phyloP scores from a whole-genome alignment of 2,329 filamentous ascomycete species.

The Epichloe elymi region DNA sequence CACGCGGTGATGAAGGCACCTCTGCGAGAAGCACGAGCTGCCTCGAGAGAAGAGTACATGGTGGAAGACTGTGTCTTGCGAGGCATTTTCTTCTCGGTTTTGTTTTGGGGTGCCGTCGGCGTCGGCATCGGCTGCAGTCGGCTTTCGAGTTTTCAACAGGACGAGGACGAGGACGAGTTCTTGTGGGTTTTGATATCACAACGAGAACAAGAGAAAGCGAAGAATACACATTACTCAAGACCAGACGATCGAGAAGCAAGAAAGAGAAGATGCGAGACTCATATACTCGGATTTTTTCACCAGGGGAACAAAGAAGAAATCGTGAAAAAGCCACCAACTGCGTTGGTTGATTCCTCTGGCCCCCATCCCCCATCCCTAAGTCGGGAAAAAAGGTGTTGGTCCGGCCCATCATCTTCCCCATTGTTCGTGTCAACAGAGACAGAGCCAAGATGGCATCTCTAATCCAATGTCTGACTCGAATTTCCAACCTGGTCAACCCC shows the following conservation, averaged over 20 bases:
- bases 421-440: too few relatives aligned
- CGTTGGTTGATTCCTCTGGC: too few relatives aligned
- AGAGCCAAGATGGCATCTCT: too few relatives aligned
- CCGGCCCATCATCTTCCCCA: too few relatives aligned
- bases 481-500: too few relatives aligned
- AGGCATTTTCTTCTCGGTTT: not conserved
- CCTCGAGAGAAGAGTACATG: constrained; percentile 14
- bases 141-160: not conserved
- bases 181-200: not conserved
- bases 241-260: not conserved
- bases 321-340: too few relatives aligned
- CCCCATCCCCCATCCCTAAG: too few relatives aligned
- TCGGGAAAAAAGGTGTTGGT: too few relatives aligned
- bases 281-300: not conserved
- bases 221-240: too few relatives aligned
- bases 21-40: constrained; percentile 10
- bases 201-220: too few relatives aligned
- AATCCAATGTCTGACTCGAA: too few relatives aligned
- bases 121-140: not conserved
- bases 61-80: not conserved
- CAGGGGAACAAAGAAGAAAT: too few relatives aligned
- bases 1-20: constrained; percentile 17
- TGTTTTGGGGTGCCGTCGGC: not conserved
- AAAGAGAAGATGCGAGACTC: not conserved
- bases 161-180: not conserved